Evolutionary conservation across 176 grass and related monocot species (phyloP), one percentile per base, ranked within the genome.

Genomic region (Triticum monococcum): DNA sequence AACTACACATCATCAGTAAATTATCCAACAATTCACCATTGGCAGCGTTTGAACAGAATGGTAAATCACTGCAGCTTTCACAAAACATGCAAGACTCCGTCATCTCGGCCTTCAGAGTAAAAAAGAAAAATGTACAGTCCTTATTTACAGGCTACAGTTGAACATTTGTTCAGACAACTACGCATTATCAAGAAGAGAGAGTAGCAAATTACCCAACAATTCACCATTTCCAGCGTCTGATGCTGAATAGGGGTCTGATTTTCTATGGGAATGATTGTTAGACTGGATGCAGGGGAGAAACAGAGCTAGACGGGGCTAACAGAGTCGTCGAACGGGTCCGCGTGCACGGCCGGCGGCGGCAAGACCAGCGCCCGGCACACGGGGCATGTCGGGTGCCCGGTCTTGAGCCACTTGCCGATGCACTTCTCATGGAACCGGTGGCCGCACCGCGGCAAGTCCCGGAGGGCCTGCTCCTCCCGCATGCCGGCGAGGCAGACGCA

Each of bases 371-470:
- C 67, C 13, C 94, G 87, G 69, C 94, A 97, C 8, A 97, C 79
- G 1, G 89, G 94, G 80, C 94, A 97, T 0, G 91, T 94, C 45
- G 57, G 78, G 66, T 92, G 92, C 31, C 72, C 72, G 13, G 89
- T 85, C 46, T 79, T 88, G 81, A 97, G 85, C 94, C 94, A 97
- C 73, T 86, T 89, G 56, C 84, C 94, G 62, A 97, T 89, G 80
- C 92, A 97, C 54, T 90, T 86, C 12, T 61, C 73, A 81, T 97
- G 94, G 90, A 97, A 97, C 13, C 79, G 22, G 84, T 97, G 94
- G 1, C 68, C 68, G 75, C 94, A 97, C 1, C 62, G 78, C 17
- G 92, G 94, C 65, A 97, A 73, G 45, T 62, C 82, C 32, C 89
- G 78, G 30, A 97, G 83, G n/a, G 20, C 36, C 81, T 95, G 91